Percentiles rank a stretch among this genome's conserved stretches.
Evolutionary conservation across 2,329 filamentous ascomycete species (phyloP).

Genomic region (Tolypocladium nubicola): DNA sequence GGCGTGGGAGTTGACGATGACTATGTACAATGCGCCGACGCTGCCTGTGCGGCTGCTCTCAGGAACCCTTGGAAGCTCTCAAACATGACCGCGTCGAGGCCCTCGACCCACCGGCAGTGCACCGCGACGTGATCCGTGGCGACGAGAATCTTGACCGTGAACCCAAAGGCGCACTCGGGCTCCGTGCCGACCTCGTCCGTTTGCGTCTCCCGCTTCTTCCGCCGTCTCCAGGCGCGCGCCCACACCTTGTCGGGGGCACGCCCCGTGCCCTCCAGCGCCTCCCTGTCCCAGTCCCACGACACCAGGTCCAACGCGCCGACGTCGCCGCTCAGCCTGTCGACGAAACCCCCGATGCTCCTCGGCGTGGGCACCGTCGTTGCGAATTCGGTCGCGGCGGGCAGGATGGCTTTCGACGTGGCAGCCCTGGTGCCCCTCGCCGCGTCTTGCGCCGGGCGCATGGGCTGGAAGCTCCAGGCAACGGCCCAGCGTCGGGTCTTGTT

Average conservation of each 20-base stretch:
- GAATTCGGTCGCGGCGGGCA: slow-evolving; percentile 31
- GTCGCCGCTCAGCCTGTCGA: slow-evolving; percentile 27
- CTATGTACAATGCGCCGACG: background rate
- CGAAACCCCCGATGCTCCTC: slow-evolving; percentile 28
- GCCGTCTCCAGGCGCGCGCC: slow-evolving; percentile 62
- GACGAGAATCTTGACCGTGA: slow-evolving; percentile 41
- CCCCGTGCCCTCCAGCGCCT: slow-evolving; percentile 45
- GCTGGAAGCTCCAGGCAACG: slow-evolving; percentile 74
- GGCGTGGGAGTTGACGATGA: no score
- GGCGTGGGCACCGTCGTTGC: slow-evolving; percentile 33
- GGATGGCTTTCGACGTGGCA: slow-evolving; percentile 25
- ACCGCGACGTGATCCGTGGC: slow-evolving; percentile 32
- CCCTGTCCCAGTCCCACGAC: slow-evolving; percentile 52
- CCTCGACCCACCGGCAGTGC: slow-evolving; percentile 55
- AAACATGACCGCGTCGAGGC: slow-evolving; percentile 62
- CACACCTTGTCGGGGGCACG: slow-evolving; percentile 64
- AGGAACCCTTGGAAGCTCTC: slow-evolving; percentile 83
- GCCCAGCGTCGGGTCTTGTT: slow-evolving; percentile 76
- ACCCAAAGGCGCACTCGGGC: slow-evolving; percentile 40
- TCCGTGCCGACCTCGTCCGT: slow-evolving; percentile 3
- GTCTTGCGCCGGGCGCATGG: slow-evolving; percentile 47
- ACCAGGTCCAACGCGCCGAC: slow-evolving; percentile 46
- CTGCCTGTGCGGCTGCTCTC: slow-evolving; percentile 27
- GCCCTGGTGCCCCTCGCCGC: slow-evolving; percentile 34
- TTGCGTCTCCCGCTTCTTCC: slow-evolving; percentile 30